Evolutionary conservation across 2,329 filamentous ascomycete genomes (phyloP), one percentile per base, ranked within the genome.

Genomic region (Penicillium thymicola): DNA sequence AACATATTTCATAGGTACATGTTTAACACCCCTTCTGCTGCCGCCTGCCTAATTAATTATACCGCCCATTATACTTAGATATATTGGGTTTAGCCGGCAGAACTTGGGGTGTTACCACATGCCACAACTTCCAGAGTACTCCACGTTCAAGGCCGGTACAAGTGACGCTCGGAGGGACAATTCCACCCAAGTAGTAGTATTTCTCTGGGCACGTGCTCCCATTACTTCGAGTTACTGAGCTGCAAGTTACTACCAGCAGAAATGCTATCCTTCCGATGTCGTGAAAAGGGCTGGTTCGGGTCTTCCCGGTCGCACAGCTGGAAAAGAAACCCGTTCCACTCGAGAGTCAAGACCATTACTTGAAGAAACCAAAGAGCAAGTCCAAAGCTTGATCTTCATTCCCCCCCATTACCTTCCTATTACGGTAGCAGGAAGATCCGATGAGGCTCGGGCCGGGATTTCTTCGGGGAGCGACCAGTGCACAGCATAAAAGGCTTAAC

Each of bases 401-500:
- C 4, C n/a, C n/a, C n/a, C n/a, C n/a, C n/a, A n/a, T n/a, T n/a
- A n/a, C 7, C 18, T 23, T 9, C 5, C 18, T 46, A 18, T 14
- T 46, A 46, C 34, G n/a, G 43, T 5, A 46, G 30, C 18, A 23
- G 28, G 14, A 46, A 34, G 18, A 46, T 16, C 18, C 14, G 16
- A 10, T 14, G 49, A 57, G 10, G 44, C 44, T 28, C 54, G 61
- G 9, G 28, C 9, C 14, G 44, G 37, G 51, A 59, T 41, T 63
- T 58, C 50, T 63, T 59, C 45, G 32, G 56, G 42, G 13, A 13
- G 23, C 58, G 61, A 47, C 55, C 59, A 4, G 52, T 64, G 13
- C 45, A 27, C 16, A 40, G 51, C 8, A 64, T 57, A 18, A 61
- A 60, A 60, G 42, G 57, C 56, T 11, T 66, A 65, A 65, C 41